These are phyloP conservation scores for Hypsizygus ulmarius DNA, from an alignment of 1,284 basidiomycete species.

Conservation along the genomic window DNA sequence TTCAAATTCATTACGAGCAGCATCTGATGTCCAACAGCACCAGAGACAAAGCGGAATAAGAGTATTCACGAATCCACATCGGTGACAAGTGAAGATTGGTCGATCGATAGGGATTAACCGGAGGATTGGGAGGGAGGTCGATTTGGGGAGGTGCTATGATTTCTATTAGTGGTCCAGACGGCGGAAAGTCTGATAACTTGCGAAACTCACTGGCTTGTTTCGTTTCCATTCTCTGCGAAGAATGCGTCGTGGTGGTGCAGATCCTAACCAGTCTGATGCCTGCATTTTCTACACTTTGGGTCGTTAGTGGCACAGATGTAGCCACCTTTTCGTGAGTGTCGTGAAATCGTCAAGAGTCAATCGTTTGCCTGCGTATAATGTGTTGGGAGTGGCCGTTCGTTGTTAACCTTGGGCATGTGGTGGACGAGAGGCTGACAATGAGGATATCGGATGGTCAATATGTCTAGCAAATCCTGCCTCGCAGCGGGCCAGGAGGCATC, in stretches of 20 bases:
- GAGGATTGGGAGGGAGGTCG: constrained; percentile 52
- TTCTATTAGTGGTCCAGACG: neutral
- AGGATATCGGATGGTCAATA: constrained; percentile 8
- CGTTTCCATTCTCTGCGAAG: constrained; percentile 30
- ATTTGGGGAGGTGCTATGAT: constrained; percentile 41
- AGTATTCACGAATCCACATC: constrained; percentile 51
- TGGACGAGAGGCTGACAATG: constrained; percentile 8
- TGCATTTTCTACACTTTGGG: constrained; percentile 4
- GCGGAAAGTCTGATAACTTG: neutral
- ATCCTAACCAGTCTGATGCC: neutral
- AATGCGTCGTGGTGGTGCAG: constrained; percentile 13
- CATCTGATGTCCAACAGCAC: constrained; percentile 49
- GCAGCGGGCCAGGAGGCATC: constrained; percentile 4
- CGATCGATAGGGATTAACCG: constrained; percentile 42
- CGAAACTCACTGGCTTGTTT: constrained; percentile 27
- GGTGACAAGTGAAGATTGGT: constrained; percentile 47
- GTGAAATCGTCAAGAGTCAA: neutral
- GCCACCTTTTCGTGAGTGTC: neutral
- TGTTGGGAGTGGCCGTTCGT: neutral
- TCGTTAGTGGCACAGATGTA: neutral
- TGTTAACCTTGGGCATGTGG: constrained; percentile 2
- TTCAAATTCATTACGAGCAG: constrained; percentile 38
- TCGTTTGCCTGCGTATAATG: neutral
- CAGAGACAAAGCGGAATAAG: constrained; percentile 54
- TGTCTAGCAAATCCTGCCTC: constrained; percentile 7